Percentiles rank a stretch among this genome's conserved stretches.
Evolutionary conservation across 1,139 yeast genomes (phyloP).

Genomic region (Groenewaldozyma auringiensis): DNA sequence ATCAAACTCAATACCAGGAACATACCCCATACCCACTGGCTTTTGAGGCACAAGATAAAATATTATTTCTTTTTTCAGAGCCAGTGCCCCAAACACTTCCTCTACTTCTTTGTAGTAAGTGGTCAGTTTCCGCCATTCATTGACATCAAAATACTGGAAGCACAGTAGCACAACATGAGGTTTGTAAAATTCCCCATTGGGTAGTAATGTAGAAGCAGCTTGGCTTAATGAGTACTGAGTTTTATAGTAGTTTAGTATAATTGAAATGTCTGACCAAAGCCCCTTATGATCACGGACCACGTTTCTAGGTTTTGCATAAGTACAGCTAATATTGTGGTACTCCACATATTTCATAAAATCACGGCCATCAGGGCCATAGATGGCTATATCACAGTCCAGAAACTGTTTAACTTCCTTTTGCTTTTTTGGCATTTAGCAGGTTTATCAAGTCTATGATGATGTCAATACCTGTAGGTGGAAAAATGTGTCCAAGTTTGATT

Average conservation of each 20-base stretch:
- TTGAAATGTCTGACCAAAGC: neutral
- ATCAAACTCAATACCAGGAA: neutral
- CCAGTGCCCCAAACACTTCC: neutral
- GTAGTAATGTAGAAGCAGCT: neutral
- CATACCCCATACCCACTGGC: neutral
- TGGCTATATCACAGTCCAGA: neutral
- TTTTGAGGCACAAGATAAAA: neutral
- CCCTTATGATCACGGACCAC: neutral
- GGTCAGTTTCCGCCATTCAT: neutral
- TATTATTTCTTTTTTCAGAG: neutral
- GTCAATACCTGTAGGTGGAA: too few relatives aligned
- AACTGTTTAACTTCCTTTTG: neutral
- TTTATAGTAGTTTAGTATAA: neutral
- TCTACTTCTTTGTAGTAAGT: neutral
- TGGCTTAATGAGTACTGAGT: neutral
- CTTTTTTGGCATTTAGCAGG: too few relatives aligned
- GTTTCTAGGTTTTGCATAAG: neutral
- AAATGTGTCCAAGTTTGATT: too few relatives aligned
- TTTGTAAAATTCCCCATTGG: neutral
- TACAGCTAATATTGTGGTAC: neutral
- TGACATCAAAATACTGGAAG: neutral
- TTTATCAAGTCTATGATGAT: too few relatives aligned
- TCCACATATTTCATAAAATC: neutral
- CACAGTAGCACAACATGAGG: neutral
- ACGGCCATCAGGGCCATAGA: neutral